Evolutionary conservation across 1,139 yeast genomes (phyloP).

Genomic region (Lodderomyces jiufengensis): DNA sequence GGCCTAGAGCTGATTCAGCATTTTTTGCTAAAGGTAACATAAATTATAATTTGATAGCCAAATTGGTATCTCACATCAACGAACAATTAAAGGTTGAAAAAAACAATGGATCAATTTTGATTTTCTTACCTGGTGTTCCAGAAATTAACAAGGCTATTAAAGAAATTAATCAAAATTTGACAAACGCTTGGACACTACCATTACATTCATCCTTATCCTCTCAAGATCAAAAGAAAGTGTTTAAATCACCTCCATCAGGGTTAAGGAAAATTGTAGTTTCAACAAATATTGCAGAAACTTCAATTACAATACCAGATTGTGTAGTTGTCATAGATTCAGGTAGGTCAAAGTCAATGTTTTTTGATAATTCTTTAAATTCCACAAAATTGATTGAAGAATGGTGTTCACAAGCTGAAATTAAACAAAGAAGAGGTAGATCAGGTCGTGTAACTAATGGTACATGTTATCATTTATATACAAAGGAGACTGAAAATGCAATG

Average conservation of each 20-base stretch:
- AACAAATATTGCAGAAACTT: conserved; percentile 85
- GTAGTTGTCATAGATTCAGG: conserved; percentile 91
- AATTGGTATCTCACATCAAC: conserved; percentile 54
- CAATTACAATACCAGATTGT: conserved; percentile 90
- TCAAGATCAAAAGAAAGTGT: conserved; percentile 76
- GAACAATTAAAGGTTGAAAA: conserved; percentile 32
- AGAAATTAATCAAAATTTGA: conserved; percentile 21
- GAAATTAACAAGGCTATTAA: conserved; percentile 61
- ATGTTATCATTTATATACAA: conserved; percentile 78
- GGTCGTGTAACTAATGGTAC: conserved; percentile 87
- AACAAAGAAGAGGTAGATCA: conserved; percentile 96
- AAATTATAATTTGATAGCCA: conserved; percentile 67
- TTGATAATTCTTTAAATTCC: conserved; percentile 62
- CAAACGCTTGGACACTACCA: conserved; percentile 54
- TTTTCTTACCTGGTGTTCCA: conserved; percentile 87
- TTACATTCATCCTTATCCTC: conserved; percentile 85
- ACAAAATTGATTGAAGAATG: conserved; percentile 75
- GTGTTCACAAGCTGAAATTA: conserved; percentile 90
- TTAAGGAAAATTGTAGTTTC: conserved; percentile 81
- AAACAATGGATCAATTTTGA: conserved; percentile 69
- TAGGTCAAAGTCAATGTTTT: conserved; percentile 72
- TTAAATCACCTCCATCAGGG: conserved; percentile 48
- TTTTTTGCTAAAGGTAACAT: conserved; percentile 64
- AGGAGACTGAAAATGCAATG: conserved; percentile 58
- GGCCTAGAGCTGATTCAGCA: conserved; percentile 60